These are phyloP conservation scores for Xylaria arbuscula DNA, from an alignment of 2,329 filamentous ascomycete species.

Conservation along the genomic window DNA sequence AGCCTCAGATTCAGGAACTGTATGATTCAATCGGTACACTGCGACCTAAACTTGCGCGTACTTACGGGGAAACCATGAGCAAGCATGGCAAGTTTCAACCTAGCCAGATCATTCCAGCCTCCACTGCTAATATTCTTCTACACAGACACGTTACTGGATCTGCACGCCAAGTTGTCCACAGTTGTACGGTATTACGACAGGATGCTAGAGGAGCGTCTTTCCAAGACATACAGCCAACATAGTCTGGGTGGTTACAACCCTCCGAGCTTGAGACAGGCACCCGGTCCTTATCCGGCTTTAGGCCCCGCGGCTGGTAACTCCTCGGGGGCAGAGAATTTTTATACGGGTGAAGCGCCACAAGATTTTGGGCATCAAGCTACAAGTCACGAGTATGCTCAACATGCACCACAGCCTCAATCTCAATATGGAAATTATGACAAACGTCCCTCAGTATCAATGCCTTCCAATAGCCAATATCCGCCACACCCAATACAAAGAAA, in stretches of 20 bases:
- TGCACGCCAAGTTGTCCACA: constrained; percentile 94
- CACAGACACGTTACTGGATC: constrained; percentile 87
- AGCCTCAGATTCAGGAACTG: constrained; percentile 97
- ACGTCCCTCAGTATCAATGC: constrained; percentile 55
- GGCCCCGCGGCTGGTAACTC: constrained; percentile 62
- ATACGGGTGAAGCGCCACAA: constrained; percentile 71
- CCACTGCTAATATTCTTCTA: constrained; percentile 49
- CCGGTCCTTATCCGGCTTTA: constrained; percentile 78
- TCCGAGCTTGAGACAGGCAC: constrained; percentile 62
- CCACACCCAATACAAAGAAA: constrained; percentile 60
- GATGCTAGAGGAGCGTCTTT: constrained; percentile 95
- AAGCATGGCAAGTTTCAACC: constrained; percentile 79
- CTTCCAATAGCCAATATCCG: constrained; percentile 57
- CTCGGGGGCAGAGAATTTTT: constrained; percentile 80
- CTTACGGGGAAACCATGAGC: constrained; percentile 99
- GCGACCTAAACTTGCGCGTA: constrained; percentile 91
- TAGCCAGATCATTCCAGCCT: neutral
- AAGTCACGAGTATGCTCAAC: constrained; percentile 64
- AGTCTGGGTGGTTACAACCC: constrained; percentile 73
- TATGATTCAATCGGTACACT: constrained; percentile 97
- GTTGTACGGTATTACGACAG: constrained; percentile 97
- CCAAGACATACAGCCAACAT: constrained; percentile 90
- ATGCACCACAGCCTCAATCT: constrained; percentile 48
- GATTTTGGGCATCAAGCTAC: constrained; percentile 61
- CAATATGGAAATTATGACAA: constrained; percentile 59